Evolutionary conservation across 2,329 filamentous ascomycete species (phyloP).

Genomic region (Colletotrichum kahawae): DNA sequence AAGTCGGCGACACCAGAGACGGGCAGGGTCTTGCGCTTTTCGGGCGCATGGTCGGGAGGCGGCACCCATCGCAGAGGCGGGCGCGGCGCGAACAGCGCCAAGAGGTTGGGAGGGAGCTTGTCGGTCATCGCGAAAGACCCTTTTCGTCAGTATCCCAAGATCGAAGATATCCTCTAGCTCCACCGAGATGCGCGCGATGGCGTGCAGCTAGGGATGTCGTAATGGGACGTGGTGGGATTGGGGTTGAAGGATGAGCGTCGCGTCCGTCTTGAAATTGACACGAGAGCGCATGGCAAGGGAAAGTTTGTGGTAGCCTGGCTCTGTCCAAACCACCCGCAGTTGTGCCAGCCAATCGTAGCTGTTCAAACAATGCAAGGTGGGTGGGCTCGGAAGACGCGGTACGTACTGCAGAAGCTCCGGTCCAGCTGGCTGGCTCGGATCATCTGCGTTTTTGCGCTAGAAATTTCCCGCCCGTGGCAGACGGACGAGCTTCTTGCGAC

Average conservation of each 20-base stretch:
- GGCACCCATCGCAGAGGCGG: slow-evolving; percentile 90
- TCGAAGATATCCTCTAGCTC: background rate
- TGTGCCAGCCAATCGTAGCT: background rate
- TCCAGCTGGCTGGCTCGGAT: background rate
- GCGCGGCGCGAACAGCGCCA: slow-evolving; percentile 93
- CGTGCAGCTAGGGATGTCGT: background rate
- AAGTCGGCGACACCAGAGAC: slow-evolving; percentile 78
- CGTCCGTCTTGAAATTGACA: slow-evolving; percentile 14
- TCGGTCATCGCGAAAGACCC: slow-evolving; percentile 76
- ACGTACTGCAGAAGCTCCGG: slow-evolving; percentile 7
- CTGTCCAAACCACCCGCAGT: background rate
- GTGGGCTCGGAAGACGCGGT: background rate
- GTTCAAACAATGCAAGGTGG: background rate
- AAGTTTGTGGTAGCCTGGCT: slow-evolving; percentile 17
- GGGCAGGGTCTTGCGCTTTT: slow-evolving; percentile 76
- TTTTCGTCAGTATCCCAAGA: background rate
- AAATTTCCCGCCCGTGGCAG: slow-evolving; percentile 13
- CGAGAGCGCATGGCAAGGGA: background rate
- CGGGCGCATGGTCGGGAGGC: slow-evolving; percentile 81
- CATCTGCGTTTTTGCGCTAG: slow-evolving; percentile 14
- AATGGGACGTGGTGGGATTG: background rate
- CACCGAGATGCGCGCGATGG: background rate
- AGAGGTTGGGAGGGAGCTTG: slow-evolving; percentile 89
- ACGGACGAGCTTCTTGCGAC: slow-evolving; percentile 3
- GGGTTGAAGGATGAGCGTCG: background rate